phyloP scores from a whole-genome alignment of 2,329 filamentous ascomycete genomes.

The Pseudocercospora vitis region DNA sequence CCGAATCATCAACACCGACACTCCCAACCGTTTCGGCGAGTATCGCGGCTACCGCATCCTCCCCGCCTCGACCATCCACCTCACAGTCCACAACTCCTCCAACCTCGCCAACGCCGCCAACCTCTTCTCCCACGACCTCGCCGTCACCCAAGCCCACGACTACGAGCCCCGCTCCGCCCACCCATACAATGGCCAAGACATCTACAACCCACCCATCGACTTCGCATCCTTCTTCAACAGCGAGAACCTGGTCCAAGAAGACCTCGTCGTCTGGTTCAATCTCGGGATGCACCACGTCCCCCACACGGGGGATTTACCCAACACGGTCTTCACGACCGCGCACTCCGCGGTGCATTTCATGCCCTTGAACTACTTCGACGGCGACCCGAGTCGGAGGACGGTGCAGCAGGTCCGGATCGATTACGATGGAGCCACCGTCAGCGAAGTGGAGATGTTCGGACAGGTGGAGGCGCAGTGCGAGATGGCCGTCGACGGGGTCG shows the following conservation, averaged over 20 bases:
- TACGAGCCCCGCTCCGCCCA: constrained; percentile 43
- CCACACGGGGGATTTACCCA: constrained; percentile 55
- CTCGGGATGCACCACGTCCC: constrained; percentile 61
- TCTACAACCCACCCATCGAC: constrained; percentile 46
- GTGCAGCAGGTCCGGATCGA: constrained; percentile 46
- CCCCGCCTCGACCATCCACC: constrained; percentile 35
- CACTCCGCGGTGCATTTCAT: constrained; percentile 47
- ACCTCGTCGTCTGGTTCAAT: constrained; percentile 56
- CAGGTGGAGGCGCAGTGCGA: constrained; percentile 35
- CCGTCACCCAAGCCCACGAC: constrained; percentile 49
- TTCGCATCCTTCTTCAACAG: constrained; percentile 48
- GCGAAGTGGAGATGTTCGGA: constrained; percentile 37
- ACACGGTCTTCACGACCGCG: constrained; percentile 53
- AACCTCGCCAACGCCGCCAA: constrained; percentile 35
- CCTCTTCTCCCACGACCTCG: constrained; percentile 43
- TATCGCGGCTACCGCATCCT: constrained; percentile 54
- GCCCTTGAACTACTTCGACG: constrained; percentile 45
- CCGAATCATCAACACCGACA: constrained; percentile 54
- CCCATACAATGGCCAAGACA: constrained; percentile 41
- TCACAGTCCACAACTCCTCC: constrained; percentile 32
- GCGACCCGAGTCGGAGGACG: constrained; percentile 44
- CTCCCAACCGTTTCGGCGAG: constrained; percentile 53
- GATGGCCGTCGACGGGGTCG: constrained; percentile 32
- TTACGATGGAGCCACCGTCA: constrained; percentile 37
- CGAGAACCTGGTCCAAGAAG: constrained; percentile 47